Evolutionary conservation across 1,139 yeast species (phyloP).

Genomic region (Geotrichum cucujoidarum): DNA sequence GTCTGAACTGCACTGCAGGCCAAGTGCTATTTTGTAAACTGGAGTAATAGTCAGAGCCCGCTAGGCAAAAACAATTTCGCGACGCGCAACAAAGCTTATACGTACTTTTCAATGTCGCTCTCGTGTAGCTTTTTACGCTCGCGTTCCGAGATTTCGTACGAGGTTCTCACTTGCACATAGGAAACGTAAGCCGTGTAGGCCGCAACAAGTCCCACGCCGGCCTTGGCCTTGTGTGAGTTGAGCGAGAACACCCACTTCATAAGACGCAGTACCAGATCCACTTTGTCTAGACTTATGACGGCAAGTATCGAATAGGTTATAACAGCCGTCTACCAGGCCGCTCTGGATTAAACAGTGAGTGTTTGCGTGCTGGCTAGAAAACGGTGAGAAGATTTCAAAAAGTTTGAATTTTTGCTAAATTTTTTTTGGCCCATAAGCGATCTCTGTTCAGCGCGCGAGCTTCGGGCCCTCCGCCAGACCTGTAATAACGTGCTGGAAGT

Average conservation of each 20-base stretch:
- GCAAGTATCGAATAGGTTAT: too few species aligned
- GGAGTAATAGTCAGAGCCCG: slow-evolving; percentile 19
- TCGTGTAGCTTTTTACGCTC: slow-evolving; percentile 32
- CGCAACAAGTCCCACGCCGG: slow-evolving; percentile 51
- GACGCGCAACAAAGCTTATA: background rate
- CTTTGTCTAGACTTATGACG: too few species aligned
- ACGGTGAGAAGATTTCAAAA: too few species aligned
- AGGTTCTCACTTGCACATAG: slow-evolving; percentile 54
- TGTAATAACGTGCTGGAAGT: too few species aligned
- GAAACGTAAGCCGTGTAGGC: slow-evolving; percentile 67
- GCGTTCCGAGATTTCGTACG: slow-evolving; percentile 52
- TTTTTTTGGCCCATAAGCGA: too few species aligned
- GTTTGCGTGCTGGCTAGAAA: too few species aligned
- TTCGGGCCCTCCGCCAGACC: too few species aligned
- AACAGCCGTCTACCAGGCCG: too few species aligned
- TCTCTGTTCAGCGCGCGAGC: too few species aligned
- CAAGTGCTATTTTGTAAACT: slow-evolving; percentile 36
- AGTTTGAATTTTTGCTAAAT: too few species aligned
- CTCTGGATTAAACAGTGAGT: too few species aligned
- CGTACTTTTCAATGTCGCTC: slow-evolving; percentile 18
- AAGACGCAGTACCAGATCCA: slow-evolving; percentile 4
- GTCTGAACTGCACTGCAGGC: slow-evolving; percentile 34
- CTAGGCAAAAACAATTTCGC: background rate
- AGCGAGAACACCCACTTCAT: slow-evolving; percentile 17
- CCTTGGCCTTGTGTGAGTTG: slow-evolving; percentile 31